These are phyloP conservation scores for Gracilariopsis chorda DNA, from an alignment of 23 red algal species.

Conservation along the genomic window DNA sequence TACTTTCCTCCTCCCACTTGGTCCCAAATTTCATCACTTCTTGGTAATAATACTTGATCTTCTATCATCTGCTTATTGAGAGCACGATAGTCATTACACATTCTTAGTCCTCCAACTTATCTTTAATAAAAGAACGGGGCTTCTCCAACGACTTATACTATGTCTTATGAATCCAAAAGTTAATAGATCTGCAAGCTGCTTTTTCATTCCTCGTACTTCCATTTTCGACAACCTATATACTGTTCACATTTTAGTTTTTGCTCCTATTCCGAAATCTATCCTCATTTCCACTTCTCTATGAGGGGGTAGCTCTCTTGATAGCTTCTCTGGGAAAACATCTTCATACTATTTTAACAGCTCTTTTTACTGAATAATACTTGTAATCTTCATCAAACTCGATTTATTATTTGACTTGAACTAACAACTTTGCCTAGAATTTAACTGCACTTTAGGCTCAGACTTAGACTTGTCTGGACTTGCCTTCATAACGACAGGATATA, in stretches of 20 bases:
- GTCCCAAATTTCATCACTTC: conserved; percentile 57
- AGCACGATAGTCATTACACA: conserved; percentile 20
- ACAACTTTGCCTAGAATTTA: too few relatives aligned
- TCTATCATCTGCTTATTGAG: conserved; percentile 24
- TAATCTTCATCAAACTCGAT: not conserved
- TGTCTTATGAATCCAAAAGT: not conserved
- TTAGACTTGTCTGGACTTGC: not conserved
- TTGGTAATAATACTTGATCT: not conserved
- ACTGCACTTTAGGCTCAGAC: not conserved
- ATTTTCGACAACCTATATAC: not conserved
- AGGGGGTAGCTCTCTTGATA: not conserved
- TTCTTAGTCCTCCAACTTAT: not conserved
- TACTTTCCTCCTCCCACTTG: conserved; percentile 19
- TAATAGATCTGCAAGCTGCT: not conserved
- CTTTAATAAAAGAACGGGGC: conserved; percentile 10
- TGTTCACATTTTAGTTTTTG: not conserved
- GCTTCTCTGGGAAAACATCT: conserved; percentile 1
- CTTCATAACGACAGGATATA: conserved; percentile 1
- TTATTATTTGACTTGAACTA: too few relatives aligned
- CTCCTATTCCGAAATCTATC: not conserved
- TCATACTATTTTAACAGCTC: not conserved
- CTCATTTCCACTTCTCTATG: too few relatives aligned
- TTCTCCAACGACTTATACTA: conserved; percentile 4
- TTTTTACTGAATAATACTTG: not conserved
- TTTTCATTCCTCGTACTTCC: not conserved